Percentiles rank a stretch among this genome's conserved stretches.
Conservation (phyloP, 306 rosid species). For the Ormosia semicastrata region DNA sequence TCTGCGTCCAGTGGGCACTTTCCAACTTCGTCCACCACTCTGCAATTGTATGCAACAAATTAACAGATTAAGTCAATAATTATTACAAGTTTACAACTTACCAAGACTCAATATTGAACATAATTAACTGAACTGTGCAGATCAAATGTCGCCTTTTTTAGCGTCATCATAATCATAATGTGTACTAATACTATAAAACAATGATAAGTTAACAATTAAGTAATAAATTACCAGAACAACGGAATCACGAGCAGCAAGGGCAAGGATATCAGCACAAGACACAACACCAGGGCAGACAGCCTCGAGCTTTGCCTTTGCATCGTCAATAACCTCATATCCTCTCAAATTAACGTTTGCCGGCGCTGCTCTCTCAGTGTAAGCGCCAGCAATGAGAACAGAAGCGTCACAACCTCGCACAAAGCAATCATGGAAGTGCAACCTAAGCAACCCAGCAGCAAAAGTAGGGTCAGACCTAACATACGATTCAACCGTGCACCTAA, state of each 20-base stretch:
- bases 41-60: not conserved
- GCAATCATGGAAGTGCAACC: constrained; percentile 31
- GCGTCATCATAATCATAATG: too few relatives aligned
- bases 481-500: constrained; percentile 8
- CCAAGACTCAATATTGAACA: too few relatives aligned
- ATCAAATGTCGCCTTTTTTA: too few relatives aligned
- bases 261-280: constrained; percentile 28
- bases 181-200: too few relatives aligned
- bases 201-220: too few relatives aligned
- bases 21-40: too few relatives aligned
- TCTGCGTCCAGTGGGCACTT: not conserved
- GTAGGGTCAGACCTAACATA: not conserved
- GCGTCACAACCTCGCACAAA: constrained; percentile 27
- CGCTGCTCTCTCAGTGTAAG: not conserved
- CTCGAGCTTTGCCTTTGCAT: constrained; percentile 24
- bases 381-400: constrained; percentile 11
- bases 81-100: too few relatives aligned
- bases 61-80: too few relatives aligned
- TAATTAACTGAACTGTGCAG: too few relatives aligned
- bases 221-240: constrained; percentile 4
- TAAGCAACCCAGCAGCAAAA: constrained; percentile 9
- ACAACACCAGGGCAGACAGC: constrained; percentile 13
- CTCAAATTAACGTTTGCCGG: not conserved
- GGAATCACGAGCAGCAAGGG: constrained; percentile 26
- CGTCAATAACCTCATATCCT: constrained; percentile 16